Base-by-base conservation (phyloP, 2,329 filamentous ascomycete genomes). In the Lecanicillium sp. region DNA sequence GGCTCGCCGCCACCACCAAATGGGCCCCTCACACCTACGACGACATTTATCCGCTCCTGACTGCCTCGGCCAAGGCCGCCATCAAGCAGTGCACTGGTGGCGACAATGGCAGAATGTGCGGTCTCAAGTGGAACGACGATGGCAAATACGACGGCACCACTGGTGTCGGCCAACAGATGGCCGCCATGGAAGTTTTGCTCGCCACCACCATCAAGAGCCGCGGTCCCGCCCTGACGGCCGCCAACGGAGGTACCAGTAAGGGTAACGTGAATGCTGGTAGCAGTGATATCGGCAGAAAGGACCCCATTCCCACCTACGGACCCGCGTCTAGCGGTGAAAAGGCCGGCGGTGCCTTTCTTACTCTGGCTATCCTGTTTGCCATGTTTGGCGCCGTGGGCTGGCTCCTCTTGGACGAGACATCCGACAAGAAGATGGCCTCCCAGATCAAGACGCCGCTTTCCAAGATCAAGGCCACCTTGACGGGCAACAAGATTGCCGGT, bases 161-260 rank as follows among this genome's bases (percentile, higher is more conserved):
- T 6, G 83, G 83, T 6, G 75, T 86, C 2, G 84, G 84, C 5
- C 81, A 86, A 61, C 82, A 86, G 63, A 87, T 87, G 83, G 74
- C 78, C 1, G 81, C 78, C 2, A 67, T 87, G 61, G 80, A 86
- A 57, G 71, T 84, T 9, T 74, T 84, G 6, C 72, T 86, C 38
- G 74, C 75, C 30, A 82, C 79, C 56, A 70, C 83, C 61, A 75
- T 84, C 42, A 56, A 69, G 29, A 52, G 70, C 6, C 65, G 66
- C 9, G 49, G 56, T 1, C 60, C 64, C 1, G 73, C 75, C 0
- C 65, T 75, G 33, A 78, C 74, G 4, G 62, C 70, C 21, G 56
- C 66, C 4, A 79, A 66, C 2, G 84, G 83, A 43, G 83, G 83
- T 20, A 84, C 72, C 12, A 78, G 74, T 52, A 58, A 62, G 35